Conservation (phyloP, 31 red algal genomes). For the Porphyra umbilicalis region DNA sequence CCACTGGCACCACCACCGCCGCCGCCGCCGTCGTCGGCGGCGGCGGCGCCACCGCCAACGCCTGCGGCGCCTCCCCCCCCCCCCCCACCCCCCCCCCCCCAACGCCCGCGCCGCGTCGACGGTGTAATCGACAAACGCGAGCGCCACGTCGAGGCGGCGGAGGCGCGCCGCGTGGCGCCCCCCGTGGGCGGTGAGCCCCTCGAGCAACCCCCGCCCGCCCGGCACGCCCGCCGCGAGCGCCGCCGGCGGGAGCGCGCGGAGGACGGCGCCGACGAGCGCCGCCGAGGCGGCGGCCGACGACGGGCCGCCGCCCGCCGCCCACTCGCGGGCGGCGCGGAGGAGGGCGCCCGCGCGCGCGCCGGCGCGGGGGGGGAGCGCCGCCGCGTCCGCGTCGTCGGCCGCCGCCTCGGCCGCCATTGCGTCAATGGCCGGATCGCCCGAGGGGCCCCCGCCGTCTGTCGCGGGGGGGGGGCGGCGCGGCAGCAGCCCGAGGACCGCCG, state of each 20-base stretch:
- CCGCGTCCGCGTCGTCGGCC: conserved; percentile 6
- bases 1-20: neutral
- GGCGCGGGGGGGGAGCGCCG: neutral
- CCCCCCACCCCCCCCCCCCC: neutral
- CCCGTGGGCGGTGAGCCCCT: conserved; percentile 47
- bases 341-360: conserved; percentile 22
- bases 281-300: conserved; percentile 30
- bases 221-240: conserved; percentile 14
- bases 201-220: conserved; percentile 20
- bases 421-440: neutral
- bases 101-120: conserved; percentile 20
- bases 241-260: conserved; percentile 17
- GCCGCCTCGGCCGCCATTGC: neutral
- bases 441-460: conserved; percentile 27
- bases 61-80: neutral
- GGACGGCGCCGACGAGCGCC: conserved; percentile 24
- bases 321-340: conserved; percentile 35
- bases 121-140: conserved; percentile 38
- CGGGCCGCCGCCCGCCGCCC: conserved; percentile 45
- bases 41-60: neutral
- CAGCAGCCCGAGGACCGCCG: conserved; percentile 5
- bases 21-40: neutral
- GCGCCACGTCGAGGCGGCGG: neutral
- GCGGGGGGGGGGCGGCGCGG: conserved; percentile 3
- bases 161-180: conserved; percentile 39